A percentile compares a stretch with the other conserved stretches of the same genome.
Evolutionary conservation across 2,329 filamentous ascomycete species (phyloP).

Genomic region (Cytospora paraplurivora): DNA sequence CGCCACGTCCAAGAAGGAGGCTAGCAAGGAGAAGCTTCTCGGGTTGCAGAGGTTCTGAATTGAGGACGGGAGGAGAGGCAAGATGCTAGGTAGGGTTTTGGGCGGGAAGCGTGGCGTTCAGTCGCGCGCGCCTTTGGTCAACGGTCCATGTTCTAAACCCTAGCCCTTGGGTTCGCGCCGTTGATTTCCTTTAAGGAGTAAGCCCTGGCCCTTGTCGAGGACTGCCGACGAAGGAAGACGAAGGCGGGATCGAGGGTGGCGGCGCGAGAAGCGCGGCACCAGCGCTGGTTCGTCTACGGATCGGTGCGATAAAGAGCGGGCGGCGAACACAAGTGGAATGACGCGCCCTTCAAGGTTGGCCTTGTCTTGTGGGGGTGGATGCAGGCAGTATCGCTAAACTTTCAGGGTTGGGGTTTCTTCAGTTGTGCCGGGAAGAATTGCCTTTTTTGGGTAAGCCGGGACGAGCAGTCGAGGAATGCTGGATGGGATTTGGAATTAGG

Average conservation of each 20-base stretch:
- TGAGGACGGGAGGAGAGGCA: not conserved
- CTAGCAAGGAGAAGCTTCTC: not conserved
- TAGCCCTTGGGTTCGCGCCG: not conserved
- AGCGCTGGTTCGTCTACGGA: not conserved
- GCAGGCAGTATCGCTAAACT: not conserved
- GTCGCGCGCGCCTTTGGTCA: slow-evolving; percentile 25
- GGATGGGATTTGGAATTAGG: too few relatives aligned
- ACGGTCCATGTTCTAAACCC: slow-evolving; percentile 25
- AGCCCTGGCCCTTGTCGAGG: not conserved
- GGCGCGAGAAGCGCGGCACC: slow-evolving; percentile 2
- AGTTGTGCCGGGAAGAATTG: not conserved
- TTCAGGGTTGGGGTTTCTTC: not conserved
- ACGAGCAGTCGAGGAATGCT: too few relatives aligned
- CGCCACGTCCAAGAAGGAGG: not conserved
- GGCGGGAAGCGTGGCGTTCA: slow-evolving; percentile 26
- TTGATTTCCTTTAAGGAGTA: not conserved
- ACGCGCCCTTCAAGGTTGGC: not conserved
- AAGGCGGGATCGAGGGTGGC: not conserved
- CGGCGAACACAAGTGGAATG: not conserved
- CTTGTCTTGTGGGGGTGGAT: not conserved
- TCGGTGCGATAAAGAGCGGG: slow-evolving; percentile 1
- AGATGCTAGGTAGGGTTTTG: slow-evolving; percentile 10
- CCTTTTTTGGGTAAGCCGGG: not conserved
- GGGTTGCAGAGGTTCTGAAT: not conserved
- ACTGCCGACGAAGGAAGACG: not conserved